Evolutionary conservation across 2,329 filamentous ascomycete species (phyloP).

Genomic region (Alternaria viburni): DNA sequence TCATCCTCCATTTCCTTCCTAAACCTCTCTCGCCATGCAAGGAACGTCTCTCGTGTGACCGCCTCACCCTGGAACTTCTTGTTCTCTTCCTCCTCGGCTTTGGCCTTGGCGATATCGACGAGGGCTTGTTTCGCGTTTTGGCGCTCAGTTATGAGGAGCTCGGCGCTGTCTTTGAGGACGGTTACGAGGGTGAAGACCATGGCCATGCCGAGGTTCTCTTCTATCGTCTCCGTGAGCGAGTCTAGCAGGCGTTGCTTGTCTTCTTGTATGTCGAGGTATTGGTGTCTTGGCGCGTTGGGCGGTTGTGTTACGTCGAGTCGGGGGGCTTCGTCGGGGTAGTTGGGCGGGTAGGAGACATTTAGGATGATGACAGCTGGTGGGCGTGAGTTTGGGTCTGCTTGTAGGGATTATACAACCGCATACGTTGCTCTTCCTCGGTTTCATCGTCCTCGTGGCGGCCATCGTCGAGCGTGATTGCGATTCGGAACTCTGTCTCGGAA

Average conservation of each 20-base stretch:
- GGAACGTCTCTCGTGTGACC: slow-evolving; percentile 86
- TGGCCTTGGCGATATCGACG: slow-evolving; percentile 61
- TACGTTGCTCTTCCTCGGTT: slow-evolving; percentile 61
- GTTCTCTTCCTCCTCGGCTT: slow-evolving; percentile 90
- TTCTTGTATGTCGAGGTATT: slow-evolving; percentile 77
- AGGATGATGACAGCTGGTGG: slow-evolving; percentile 71
- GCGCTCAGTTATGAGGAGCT: slow-evolving; percentile 79
- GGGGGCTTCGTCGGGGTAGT: slow-evolving; percentile 88
- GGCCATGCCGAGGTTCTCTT: slow-evolving; percentile 94
- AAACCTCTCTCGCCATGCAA: slow-evolving; percentile 82
- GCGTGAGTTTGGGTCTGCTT: slow-evolving; percentile 1
- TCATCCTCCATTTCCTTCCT: slow-evolving; percentile 79
- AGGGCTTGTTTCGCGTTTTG: slow-evolving; percentile 66
- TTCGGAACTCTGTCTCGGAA: slow-evolving; percentile 85
- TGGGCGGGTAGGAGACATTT: slow-evolving; percentile 85
- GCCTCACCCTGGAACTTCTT: slow-evolving; percentile 91
- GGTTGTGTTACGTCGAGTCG: slow-evolving; percentile 78
- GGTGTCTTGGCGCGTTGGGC: slow-evolving; percentile 72
- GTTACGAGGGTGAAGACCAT: slow-evolving; percentile 95
- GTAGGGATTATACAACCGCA: slow-evolving; percentile 1
- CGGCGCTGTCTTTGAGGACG: slow-evolving; percentile 87
- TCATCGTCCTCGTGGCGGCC: slow-evolving; percentile 61
- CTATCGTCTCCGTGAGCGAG: slow-evolving; percentile 74
- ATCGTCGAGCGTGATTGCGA: slow-evolving; percentile 84
- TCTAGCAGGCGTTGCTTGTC: slow-evolving; percentile 79